Base-by-base conservation (phyloP, 345 rosid genomes). In the Eucalyptus melliodora region DNA sequence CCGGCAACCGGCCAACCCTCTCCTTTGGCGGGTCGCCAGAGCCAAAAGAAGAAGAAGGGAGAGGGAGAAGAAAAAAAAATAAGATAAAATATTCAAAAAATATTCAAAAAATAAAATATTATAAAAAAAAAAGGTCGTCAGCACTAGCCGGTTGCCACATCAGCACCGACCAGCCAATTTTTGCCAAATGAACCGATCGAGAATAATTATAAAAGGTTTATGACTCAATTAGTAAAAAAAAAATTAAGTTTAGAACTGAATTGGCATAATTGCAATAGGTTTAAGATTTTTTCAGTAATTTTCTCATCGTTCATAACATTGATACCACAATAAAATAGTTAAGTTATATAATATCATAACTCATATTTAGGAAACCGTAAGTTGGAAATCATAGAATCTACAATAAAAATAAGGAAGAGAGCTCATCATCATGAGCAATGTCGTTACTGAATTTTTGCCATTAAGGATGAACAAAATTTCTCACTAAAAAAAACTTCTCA, bases 141-240 rank as follows among this genome's bases (percentile, higher is more conserved):
- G 0, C 21, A 51, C 55, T 51, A 51, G 0, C 55, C 0, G 1
- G 4, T 8, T 0, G 2, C 55, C 55, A 51, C 0, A 0, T 50
- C 4, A 3, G 0, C 1, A 8, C 4, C 55, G 1, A 3, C 19
- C 1, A 16, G 0, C 53, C 3, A 50, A 50, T 50, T 50, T 50
- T 50, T 0, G 3, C 8, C 0, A 16, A 0, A 51, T 16, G 21
- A 16, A 51, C 21, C 1, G 1, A 51, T 51, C 0, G 4, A 0
- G 21, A 51, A 51, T 51, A 51, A 51, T 51, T 51, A 1, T 51
- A 16, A 51, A 50, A 51, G 55, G 2, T 16, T 3, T 51, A 51
- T 0, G 2, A 51, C 21, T 51, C 21, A 51, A 51, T 16, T 51
- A 0, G 1, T 51, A 8, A 6, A 51, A 50, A 50, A 16, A 50